Percentiles rank a stretch among this genome's conserved stretches.
Evolutionary conservation across 805 yeast genomes (phyloP).

Genomic region (Candida tibetensis): DNA sequence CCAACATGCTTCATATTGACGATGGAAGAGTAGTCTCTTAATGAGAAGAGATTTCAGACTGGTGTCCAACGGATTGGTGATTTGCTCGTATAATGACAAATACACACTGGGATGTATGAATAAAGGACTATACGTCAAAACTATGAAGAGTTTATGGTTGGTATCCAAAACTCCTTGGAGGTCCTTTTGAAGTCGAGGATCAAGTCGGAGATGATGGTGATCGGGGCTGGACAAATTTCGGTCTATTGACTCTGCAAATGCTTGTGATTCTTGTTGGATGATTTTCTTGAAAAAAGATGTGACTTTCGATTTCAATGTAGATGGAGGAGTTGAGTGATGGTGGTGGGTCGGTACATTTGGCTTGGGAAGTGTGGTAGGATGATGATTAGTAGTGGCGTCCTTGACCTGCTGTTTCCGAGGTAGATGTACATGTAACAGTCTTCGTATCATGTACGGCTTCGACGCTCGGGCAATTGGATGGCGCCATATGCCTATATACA

Average conservation of each 20-base stretch:
- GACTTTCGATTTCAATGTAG: conserved; percentile 3
- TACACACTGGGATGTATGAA: conserved; percentile 29
- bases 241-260: conserved; percentile 8
- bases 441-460: not conserved
- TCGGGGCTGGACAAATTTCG: conserved; percentile 4
- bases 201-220: not conserved
- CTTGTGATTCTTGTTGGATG: conserved; percentile 12
- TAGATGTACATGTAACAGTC: too few relatives aligned
- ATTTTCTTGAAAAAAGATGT: conserved; percentile 8
- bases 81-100: conserved; percentile 15
- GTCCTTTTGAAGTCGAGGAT: conserved; percentile 15
- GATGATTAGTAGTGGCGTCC: not conserved
- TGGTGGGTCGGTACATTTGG: not conserved
- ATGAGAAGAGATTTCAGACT: conserved; percentile 21
- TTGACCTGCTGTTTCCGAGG: not conserved
- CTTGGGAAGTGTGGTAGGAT: not conserved
- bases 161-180: conserved; percentile 26
- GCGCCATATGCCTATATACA: conserved; percentile 4
- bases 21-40: conserved; percentile 30
- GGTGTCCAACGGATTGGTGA: conserved; percentile 18
- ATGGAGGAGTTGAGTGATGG: not conserved
- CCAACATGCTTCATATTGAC: conserved; percentile 32
- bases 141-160: conserved; percentile 26
- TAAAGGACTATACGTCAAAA: conserved; percentile 32
- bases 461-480: not conserved